phyloP scores from a whole-genome alignment of 2,329 filamentous ascomycete species.

The Mollisia scopiformis region DNA sequence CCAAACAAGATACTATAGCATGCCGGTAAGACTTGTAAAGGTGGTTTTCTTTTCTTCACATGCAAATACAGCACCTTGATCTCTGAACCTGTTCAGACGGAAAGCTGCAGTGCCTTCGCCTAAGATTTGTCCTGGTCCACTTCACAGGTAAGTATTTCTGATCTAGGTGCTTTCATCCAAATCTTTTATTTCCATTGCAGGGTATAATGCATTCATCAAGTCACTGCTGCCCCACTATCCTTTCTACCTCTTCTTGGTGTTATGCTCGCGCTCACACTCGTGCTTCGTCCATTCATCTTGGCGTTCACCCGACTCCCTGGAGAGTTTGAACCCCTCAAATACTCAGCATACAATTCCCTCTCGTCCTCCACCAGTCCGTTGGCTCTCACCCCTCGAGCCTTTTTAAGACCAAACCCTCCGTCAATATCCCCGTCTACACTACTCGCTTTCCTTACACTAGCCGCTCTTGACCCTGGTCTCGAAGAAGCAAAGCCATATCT shows the following conservation, averaged over 20 bases:
- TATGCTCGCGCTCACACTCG: background rate
- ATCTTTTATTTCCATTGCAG: background rate
- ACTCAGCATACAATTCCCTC: slow-evolving; percentile 23
- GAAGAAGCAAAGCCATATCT: background rate
- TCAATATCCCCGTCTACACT: slow-evolving; percentile 15
- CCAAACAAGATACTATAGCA: too few relatives aligned
- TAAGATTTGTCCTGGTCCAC: too few relatives aligned
- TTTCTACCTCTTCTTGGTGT: background rate
- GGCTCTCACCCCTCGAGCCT: background rate
- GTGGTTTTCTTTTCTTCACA: too few relatives aligned
- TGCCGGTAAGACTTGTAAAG: too few relatives aligned
- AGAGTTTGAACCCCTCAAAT: slow-evolving; percentile 16
- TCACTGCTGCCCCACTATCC: background rate
- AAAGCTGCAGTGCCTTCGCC: too few relatives aligned
- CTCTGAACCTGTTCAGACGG: too few relatives aligned
- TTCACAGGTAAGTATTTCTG: too few relatives aligned
- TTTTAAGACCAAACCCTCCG: slow-evolving; percentile 15
- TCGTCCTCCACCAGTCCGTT: slow-evolving; percentile 5
- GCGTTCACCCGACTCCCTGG: background rate
- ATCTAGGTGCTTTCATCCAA: too few relatives aligned
- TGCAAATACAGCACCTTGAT: too few relatives aligned
- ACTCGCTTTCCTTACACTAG: background rate
- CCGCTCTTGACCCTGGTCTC: background rate
- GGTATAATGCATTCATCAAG: background rate
- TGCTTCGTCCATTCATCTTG: background rate